Percentiles rank a stretch among this genome's conserved stretches.
These are phyloP conservation scores for Mycoemilia scoparia DNA, from an alignment of 192 early-diverging fungal genomes.

Conservation along the genomic window DNA sequence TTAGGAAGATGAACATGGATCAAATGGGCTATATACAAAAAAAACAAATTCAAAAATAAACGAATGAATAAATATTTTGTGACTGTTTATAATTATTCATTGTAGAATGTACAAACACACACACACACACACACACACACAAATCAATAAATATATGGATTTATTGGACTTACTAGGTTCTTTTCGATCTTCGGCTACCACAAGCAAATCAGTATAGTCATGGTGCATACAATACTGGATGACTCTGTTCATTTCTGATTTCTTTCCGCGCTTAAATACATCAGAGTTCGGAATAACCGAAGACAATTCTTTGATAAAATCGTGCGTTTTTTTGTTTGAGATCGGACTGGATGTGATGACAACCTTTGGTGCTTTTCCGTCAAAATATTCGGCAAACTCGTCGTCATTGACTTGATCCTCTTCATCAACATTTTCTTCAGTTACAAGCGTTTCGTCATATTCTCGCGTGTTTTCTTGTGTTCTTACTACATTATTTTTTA, in stretches of 20 bases:
- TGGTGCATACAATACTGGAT: constrained; percentile 75
- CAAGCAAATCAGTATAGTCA: constrained; percentile 84
- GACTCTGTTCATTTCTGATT: constrained; percentile 80
- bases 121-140: too few relatives aligned
- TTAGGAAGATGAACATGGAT: constrained; percentile 90
- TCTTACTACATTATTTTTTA: constrained; percentile 75
- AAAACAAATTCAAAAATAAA: constrained; percentile 2
- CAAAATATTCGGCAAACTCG: constrained; percentile 79
- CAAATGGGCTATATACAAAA: constrained; percentile 44
- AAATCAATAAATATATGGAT: constrained; percentile 33
- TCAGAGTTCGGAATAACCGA: constrained; percentile 80
- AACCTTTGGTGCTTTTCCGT: constrained; percentile 75
- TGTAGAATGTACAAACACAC: too few relatives aligned
- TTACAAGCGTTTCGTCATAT: constrained; percentile 80
- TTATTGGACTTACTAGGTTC: too few relatives aligned
- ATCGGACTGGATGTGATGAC: constrained; percentile 64
- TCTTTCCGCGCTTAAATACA: constrained; percentile 68
- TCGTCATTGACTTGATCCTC: constrained; percentile 70
- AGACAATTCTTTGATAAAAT: constrained; percentile 78
- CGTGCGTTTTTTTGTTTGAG: constrained; percentile 37
- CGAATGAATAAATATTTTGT: too few relatives aligned
- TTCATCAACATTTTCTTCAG: constrained; percentile 62
- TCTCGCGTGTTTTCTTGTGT: constrained; percentile 89
- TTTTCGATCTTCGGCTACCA: constrained; percentile 88
- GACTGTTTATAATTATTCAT: too few relatives aligned